phyloP scores from a whole-genome alignment of 176 grass and related monocot genomes.

The Elaeis guineensis region DNA sequence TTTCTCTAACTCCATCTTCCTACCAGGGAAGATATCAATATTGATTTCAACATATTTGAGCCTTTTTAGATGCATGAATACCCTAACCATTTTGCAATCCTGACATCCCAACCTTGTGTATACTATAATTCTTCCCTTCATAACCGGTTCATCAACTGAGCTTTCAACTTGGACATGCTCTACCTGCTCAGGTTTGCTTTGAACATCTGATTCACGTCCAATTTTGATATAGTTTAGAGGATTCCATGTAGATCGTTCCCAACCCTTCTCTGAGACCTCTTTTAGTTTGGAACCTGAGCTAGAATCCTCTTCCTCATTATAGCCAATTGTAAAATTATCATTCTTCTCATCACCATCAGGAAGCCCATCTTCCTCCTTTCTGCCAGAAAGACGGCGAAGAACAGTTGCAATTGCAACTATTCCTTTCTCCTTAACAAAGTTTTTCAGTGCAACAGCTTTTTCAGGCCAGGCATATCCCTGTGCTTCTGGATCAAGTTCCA shows the following conservation, averaged over 20 bases:
- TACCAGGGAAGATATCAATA: constrained; percentile 72
- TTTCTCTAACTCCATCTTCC: constrained; percentile 86
- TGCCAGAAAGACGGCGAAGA: constrained; percentile 79
- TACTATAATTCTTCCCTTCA: constrained; percentile 66
- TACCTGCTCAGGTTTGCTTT: constrained; percentile 27
- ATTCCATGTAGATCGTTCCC: constrained; percentile 69
- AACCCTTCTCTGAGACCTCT: constrained; percentile 32
- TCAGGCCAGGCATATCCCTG: constrained; percentile 57
- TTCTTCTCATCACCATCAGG: constrained; percentile 38
- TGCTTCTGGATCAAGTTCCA: constrained; percentile 32
- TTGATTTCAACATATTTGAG: constrained; percentile 85
- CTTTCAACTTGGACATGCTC: constrained; percentile 15
- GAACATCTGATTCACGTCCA: constrained; percentile 37
- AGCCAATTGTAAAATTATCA: constrained; percentile 29
- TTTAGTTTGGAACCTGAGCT: constrained; percentile 36
- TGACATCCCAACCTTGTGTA: constrained; percentile 71
- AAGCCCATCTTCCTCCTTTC: constrained; percentile 53
- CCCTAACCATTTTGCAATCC: constrained; percentile 66
- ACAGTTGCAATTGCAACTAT: constrained; percentile 66
- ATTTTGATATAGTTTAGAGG: constrained; percentile 84
- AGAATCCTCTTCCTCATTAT: constrained; percentile 20
- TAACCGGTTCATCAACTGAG: constrained; percentile 30
- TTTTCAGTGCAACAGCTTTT: constrained; percentile 69
- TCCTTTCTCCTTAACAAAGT: constrained; percentile 89
- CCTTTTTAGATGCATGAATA: constrained; percentile 48